Base-by-base conservation (phyloP, 2,329 filamentous ascomycete species). In the Clarireedia sp. region DNA sequence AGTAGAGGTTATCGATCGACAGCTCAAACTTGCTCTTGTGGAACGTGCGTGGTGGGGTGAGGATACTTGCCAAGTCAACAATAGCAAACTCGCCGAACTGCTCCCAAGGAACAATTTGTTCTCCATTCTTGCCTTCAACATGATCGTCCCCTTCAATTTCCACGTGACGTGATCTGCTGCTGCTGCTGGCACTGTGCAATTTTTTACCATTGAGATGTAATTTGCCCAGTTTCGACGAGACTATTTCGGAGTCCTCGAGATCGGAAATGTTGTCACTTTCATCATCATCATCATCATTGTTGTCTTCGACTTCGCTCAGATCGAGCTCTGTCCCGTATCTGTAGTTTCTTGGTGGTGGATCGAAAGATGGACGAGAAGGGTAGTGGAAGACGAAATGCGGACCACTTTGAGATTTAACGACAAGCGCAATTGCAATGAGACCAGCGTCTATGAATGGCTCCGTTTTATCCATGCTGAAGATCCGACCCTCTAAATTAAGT, bases 321-420 rank as follows among this genome's bases (percentile, higher is more conserved):
- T 70, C 59, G 40, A 71, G 57, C 56, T 71, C 64, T 26, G 69
- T 69, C 24, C 67, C 66, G 38, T 66, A 67, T 44, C 65, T 58
- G 12, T 57, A 55, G 43, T 60, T 57, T 12, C 59, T 51, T 33
- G 64, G 58, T 21, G 69, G 64, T 55, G 71, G 66, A 40, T 71
- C 62, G 36, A 69, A 69, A 55, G 74, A 70, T 61, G 76, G 70
- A 65, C 74, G 71, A 63, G 84, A 79, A n/a, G 90, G 90, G 66
- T 94, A 94, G 71, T 95, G 89, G 70, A 91, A 95, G 64, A 94
- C 86, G 64, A 94, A 86, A 60, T 84, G 82, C 26, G 90, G 87
- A 16, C 90, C 89, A 63, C 89, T 86, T 61, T 86, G 83, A 36
- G 87, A 88, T 61, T 87, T 62, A 40, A 69, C 65, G 17, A 66